Evolutionary conservation across 768 basidiomycete genomes (phyloP).

Genomic region (Suillus tomentosus): DNA sequence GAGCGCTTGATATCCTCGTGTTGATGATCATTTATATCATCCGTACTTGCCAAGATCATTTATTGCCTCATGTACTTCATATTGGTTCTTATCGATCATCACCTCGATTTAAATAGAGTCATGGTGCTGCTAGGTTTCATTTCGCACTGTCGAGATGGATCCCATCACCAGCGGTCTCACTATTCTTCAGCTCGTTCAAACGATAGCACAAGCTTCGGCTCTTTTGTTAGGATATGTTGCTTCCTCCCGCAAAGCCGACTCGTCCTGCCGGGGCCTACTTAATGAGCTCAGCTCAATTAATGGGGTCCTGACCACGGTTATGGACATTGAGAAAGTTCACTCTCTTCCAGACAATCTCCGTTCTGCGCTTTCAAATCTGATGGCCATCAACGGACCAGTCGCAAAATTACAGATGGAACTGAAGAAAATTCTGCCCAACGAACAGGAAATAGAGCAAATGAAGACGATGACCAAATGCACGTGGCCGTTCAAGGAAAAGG

Average conservation of each 20-base stretch:
- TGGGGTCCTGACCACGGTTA: neutral
- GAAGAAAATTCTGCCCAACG: neutral
- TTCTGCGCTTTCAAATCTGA: neutral
- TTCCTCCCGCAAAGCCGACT: neutral
- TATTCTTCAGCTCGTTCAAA: conserved; percentile 6
- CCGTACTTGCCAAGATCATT: too few relatives aligned
- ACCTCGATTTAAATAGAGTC: too few relatives aligned
- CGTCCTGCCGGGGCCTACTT: neutral
- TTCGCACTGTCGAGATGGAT: neutral
- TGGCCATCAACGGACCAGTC: neutral
- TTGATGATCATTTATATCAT: too few relatives aligned
- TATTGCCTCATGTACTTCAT: too few relatives aligned
- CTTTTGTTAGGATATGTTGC: conserved; percentile 2
- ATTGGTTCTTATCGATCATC: too few relatives aligned
- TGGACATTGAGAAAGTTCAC: neutral
- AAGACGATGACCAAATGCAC: neutral
- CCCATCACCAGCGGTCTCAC: neutral
- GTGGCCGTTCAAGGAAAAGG: conserved; percentile 14
- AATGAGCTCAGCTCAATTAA: neutral
- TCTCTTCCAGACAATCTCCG: neutral
- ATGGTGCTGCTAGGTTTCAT: too few relatives aligned
- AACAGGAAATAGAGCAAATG: neutral
- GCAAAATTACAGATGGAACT: neutral
- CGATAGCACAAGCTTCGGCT: neutral
- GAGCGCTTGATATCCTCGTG: too few relatives aligned